Percentiles rank a stretch among this genome's conserved stretches.
Conservation (phyloP, 2,329 filamentous ascomycete genomes). For the Cyanodermella asteris region DNA sequence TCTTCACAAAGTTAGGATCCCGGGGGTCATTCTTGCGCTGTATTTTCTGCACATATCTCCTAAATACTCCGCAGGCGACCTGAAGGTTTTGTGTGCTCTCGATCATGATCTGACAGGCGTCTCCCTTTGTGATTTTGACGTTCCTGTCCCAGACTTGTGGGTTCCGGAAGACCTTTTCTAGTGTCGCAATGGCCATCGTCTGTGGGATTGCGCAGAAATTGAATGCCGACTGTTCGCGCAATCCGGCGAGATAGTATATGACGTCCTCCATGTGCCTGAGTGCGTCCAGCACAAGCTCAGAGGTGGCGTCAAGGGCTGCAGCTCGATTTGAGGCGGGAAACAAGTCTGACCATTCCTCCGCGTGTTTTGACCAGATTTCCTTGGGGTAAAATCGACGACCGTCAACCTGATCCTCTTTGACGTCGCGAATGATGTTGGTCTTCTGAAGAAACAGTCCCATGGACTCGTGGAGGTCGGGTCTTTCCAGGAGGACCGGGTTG, state of each 20-base stretch:
- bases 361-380: constrained; percentile 93
- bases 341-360: constrained; percentile 70
- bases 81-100: constrained; percentile 80
- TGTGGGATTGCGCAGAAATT: constrained; percentile 98
- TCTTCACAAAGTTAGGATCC: constrained; percentile 80
- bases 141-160: constrained; percentile 65
- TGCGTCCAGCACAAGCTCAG: constrained; percentile 85
- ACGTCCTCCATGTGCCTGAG: constrained; percentile 77
- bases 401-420: constrained; percentile 75
- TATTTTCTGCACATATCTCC: constrained; percentile 55
- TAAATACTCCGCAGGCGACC: constrained; percentile 63
- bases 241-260: constrained; percentile 88
- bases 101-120: constrained; percentile 78
- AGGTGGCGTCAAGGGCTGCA: constrained; percentile 62
- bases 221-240: constrained; percentile 92
- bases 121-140: constrained; percentile 90
- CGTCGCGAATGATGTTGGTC: constrained; percentile 94
- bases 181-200: constrained; percentile 86
- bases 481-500: constrained; percentile 61
- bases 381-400: constrained; percentile 82
- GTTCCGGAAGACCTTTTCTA: constrained; percentile 85
- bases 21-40: constrained; percentile 83
- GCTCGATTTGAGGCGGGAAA: constrained; percentile 62
- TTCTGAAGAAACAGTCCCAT: constrained; percentile 98
- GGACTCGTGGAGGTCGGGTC: constrained; percentile 65